Percentiles rank a stretch among this genome's conserved stretches.
Conservation (phyloP, 2,329 filamentous ascomycete species). For the Stachybotrys elegans region DNA sequence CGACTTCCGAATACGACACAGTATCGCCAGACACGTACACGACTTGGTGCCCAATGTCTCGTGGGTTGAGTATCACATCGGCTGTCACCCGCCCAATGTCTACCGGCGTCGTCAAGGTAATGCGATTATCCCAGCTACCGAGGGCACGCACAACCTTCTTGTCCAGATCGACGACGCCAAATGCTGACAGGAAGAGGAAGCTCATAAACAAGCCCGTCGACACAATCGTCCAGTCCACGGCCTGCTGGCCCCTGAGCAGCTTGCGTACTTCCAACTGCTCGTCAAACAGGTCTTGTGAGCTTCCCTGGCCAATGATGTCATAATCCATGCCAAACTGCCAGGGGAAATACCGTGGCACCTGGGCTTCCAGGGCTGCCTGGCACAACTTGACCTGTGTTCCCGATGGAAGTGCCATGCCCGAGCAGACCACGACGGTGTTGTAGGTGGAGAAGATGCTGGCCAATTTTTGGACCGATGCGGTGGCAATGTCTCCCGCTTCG, state of each 20-base stretch:
- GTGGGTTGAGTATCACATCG: conserved; percentile 44
- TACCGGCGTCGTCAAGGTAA: conserved; percentile 57
- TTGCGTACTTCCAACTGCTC: conserved; percentile 59
- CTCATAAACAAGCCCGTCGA: conserved; percentile 68
- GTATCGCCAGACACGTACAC: conserved; percentile 60
- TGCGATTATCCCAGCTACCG: conserved; percentile 54
- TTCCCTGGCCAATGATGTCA: conserved; percentile 54
- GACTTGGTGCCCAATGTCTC: conserved; percentile 31
- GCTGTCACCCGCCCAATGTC: conserved; percentile 61
- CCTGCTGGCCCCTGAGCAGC: conserved; percentile 40
- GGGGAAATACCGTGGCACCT: conserved; percentile 52
- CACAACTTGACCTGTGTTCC: conserved; percentile 55
- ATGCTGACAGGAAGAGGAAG: conserved; percentile 59
- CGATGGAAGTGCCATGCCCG: conserved; percentile 51
- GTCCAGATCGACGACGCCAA: conserved; percentile 55
- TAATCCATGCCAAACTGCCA: conserved; percentile 76
- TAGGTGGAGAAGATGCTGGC: conserved; percentile 37
- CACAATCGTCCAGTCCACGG: conserved; percentile 57
- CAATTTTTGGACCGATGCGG: conserved; percentile 30
- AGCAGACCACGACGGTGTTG: conserved; percentile 54
- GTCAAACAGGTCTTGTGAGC: conserved; percentile 60
- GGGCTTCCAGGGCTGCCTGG: conserved; percentile 46
- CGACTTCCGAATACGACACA: conserved; percentile 49
- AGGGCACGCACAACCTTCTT: conserved; percentile 44
- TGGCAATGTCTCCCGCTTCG: conserved; percentile 39